Conservation (phyloP, 176 grass and related monocot species). For the Stipa capillata region DNA sequence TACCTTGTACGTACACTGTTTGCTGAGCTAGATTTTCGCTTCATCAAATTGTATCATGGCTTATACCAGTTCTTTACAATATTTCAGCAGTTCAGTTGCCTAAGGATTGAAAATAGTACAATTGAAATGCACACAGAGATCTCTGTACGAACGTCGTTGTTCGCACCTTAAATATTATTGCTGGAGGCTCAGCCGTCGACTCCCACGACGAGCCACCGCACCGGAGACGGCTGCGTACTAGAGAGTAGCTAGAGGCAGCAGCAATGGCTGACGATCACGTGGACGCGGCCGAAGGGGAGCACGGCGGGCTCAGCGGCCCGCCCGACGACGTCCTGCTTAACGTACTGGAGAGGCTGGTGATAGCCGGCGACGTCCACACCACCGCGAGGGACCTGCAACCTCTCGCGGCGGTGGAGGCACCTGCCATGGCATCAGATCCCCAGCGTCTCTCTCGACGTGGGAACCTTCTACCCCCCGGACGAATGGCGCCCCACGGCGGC, state of each 20-base stretch:
- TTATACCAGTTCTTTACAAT: not conserved
- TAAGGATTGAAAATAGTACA: too few relatives aligned
- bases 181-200: too few relatives aligned
- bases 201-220: not conserved
- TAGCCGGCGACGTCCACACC: not conserved
- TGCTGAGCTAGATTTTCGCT: not conserved
- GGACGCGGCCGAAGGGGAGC: not conserved
- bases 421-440: not conserved
- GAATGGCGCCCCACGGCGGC: not conserved
- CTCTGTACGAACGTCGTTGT: too few relatives aligned
- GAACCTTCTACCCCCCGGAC: not conserved
- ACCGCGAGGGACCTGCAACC: not conserved
- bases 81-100: too few relatives aligned
- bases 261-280: not conserved
- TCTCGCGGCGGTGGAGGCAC: not conserved
- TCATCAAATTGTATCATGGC: not conserved
- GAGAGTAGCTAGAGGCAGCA: not conserved
- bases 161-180: too few relatives aligned
- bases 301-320: not conserved
- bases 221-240: not conserved
- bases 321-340: constrained; percentile 1
- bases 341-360: not conserved
- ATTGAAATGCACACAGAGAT: too few relatives aligned
- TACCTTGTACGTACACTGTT: not conserved
- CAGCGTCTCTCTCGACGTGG: not conserved